Conservation (phyloP, 306 rosid genomes). For the Vigna radiata region DNA sequence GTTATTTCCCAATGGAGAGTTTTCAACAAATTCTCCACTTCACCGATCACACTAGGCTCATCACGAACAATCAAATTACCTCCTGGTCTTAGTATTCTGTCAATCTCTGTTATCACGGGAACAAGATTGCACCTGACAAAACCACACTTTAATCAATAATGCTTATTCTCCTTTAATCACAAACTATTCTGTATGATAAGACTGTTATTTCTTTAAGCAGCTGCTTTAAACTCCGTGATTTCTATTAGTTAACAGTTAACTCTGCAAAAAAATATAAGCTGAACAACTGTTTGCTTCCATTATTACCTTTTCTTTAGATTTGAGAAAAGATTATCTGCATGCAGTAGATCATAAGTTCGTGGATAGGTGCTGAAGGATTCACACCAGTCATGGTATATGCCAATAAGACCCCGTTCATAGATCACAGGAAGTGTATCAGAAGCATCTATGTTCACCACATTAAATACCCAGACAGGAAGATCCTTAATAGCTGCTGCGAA, state of each 20-base stretch:
- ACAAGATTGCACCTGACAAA: constrained; percentile 72
- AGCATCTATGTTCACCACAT: constrained; percentile 77
- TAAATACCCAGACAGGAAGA: constrained; percentile 76
- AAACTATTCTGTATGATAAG: not conserved
- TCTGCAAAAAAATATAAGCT: not conserved
- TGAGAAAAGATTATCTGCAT: constrained; percentile 86
- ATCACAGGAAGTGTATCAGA: constrained; percentile 83
- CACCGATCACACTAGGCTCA: constrained; percentile 60
- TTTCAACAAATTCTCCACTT: constrained; percentile 70
- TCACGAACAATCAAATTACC: constrained; percentile 78
- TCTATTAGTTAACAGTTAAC: not conserved
- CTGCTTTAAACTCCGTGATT: not conserved
- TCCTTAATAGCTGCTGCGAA: constrained; percentile 80
- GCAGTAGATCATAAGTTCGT: constrained; percentile 79
- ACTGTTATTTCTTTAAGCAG: not conserved
- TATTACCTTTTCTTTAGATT: constrained; percentile 65
- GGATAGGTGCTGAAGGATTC: constrained; percentile 91
- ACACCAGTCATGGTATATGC: constrained; percentile 93
- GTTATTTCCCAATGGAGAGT: constrained; percentile 83
- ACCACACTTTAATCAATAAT: not conserved
- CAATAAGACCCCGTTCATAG: constrained; percentile 81
- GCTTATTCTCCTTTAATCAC: not conserved
- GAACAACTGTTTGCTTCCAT: not conserved
- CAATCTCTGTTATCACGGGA: constrained; percentile 75
- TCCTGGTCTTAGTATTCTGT: constrained; percentile 78